Conservation (phyloP, 2,329 filamentous ascomycete species). For the Claviceps cyperi region DNA sequence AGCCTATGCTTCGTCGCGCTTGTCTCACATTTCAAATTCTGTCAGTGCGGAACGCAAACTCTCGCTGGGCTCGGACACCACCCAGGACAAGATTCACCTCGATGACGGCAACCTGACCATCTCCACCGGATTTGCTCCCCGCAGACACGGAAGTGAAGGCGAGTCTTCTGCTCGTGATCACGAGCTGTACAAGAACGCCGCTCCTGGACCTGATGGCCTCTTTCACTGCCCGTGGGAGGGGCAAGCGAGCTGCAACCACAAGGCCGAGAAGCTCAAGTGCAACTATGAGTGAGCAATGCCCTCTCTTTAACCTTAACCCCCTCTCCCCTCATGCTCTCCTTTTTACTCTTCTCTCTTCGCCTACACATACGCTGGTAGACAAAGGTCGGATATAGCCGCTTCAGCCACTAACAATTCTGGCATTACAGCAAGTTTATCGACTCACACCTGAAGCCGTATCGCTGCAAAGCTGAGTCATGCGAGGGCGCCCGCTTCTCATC, state of each 20-base stretch:
- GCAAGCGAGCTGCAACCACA: constrained; percentile 62
- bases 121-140: constrained; percentile 26
- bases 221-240: constrained; percentile 88
- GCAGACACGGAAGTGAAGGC: constrained; percentile 36
- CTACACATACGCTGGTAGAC: not conserved
- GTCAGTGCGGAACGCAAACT: constrained; percentile 19
- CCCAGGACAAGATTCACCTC: constrained; percentile 12
- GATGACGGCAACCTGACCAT: constrained; percentile 17
- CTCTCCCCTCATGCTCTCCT: constrained; percentile 6
- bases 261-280: constrained; percentile 93
- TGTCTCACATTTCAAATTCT: constrained; percentile 11
- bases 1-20: constrained; percentile 1
- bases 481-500: constrained; percentile 84
- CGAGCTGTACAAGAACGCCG: constrained; percentile 54
- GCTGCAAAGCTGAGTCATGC: constrained; percentile 76
- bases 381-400: too few species aligned
- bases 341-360: not conserved
- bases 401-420: not conserved
- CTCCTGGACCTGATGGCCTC: constrained; percentile 56
- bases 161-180: constrained; percentile 47
- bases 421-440: constrained; percentile 78
- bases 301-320: too few species aligned
- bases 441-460: constrained; percentile 91
- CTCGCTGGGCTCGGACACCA: constrained; percentile 16
- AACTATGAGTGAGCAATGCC: constrained; percentile 73